Evolutionary conservation across 805 yeast genomes (phyloP).

Genomic region (Kurtzmaniella fragi): DNA sequence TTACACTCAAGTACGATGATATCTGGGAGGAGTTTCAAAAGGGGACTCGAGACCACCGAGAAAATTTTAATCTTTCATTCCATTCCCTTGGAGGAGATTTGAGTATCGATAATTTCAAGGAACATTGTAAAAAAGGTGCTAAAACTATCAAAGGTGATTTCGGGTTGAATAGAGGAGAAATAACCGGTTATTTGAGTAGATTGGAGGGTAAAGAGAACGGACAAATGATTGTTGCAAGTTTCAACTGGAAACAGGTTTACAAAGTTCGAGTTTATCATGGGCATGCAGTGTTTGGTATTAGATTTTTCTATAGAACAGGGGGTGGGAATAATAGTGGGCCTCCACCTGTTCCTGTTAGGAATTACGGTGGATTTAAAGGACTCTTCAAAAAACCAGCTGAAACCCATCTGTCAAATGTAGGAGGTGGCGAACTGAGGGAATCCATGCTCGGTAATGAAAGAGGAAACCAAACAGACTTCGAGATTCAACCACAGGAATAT

Average conservation of each 20-base stretch:
- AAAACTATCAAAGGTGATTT: constrained; percentile 29
- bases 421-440: constrained; percentile 3
- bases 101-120: constrained; percentile 45
- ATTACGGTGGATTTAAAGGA: constrained; percentile 18
- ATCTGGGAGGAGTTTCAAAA: constrained; percentile 28
- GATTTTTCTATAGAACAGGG: constrained; percentile 32
- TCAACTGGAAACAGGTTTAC: constrained; percentile 35
- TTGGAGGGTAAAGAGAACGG: constrained; percentile 23
- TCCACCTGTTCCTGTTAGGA: constrained; percentile 47
- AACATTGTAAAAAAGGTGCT: constrained; percentile 17
- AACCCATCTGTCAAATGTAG: constrained; percentile 11
- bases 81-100: constrained; percentile 61
- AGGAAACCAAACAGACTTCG: constrained; percentile 49
- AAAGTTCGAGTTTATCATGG: constrained; percentile 69
- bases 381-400: constrained; percentile 17
- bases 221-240: constrained; percentile 17
- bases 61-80: constrained; percentile 46
- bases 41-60: constrained; percentile 14
- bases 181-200: constrained; percentile 36
- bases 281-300: constrained; percentile 75
- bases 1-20: constrained; percentile 42
- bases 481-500: constrained; percentile 52
- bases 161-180: constrained; percentile 35
- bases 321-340: constrained; percentile 11
- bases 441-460: constrained; percentile 50